Conservation (phyloP, 2,329 filamentous ascomycete species). For the Monosporascus cannonballus region DNA sequence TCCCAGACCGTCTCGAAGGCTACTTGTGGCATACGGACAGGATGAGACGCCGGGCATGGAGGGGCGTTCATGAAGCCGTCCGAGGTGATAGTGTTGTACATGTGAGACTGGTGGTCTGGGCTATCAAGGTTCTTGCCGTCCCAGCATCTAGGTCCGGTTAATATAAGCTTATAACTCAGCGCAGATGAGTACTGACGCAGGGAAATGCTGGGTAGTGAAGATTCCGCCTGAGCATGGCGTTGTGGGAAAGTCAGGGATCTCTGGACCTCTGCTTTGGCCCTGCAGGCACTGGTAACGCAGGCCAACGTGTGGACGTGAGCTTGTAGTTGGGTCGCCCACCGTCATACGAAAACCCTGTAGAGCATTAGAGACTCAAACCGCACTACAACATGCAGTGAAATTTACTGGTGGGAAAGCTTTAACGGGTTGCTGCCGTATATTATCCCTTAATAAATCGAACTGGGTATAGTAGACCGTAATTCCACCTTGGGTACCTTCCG, state of each 20-base stretch:
- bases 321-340: slow-evolving; percentile 26
- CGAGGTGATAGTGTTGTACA: slow-evolving; percentile 19
- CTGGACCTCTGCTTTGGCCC: slow-evolving; percentile 27
- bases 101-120: slow-evolving; percentile 14
- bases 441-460: slow-evolving; percentile 15
- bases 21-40: slow-evolving; percentile 33
- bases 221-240: slow-evolving; percentile 31
- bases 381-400: neutral
- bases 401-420: slow-evolving; percentile 34
- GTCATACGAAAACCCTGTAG: slow-evolving; percentile 36
- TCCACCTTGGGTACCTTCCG: slow-evolving; percentile 16
- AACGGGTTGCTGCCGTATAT: slow-evolving; percentile 25
- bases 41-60: slow-evolving; percentile 21
- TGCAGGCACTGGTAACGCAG: slow-evolving; percentile 34
- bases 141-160: slow-evolving; percentile 12
- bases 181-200: slow-evolving; percentile 17
- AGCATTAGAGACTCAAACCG: neutral
- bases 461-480: slow-evolving; percentile 23
- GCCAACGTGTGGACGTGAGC: slow-evolving; percentile 20
- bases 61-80: slow-evolving; percentile 13
- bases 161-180: neutral
- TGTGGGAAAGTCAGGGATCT: slow-evolving; percentile 30
- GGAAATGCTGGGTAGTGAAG: slow-evolving; percentile 33
- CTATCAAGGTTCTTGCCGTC: slow-evolving; percentile 17
- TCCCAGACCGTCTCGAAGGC: slow-evolving; percentile 37